Base-by-base conservation (phyloP, 495 filamentous ascomycete species). In the Oidiodendron maius region DNA sequence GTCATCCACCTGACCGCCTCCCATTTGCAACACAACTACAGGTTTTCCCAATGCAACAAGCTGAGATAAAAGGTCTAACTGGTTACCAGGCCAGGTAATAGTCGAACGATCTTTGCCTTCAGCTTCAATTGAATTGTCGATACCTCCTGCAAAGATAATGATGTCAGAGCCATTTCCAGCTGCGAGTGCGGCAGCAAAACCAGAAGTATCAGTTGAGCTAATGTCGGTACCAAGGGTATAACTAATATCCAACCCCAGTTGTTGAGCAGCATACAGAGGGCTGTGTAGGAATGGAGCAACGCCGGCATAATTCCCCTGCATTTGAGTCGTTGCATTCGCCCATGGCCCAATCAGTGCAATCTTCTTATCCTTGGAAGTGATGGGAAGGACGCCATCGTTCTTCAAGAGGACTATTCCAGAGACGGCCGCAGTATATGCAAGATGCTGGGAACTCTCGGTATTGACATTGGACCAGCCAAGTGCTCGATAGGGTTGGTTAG, bases 281-380 rank as follows among this genome's bases (percentile, higher is more conserved):
- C 72, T 74, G 37, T 66, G 72, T 3, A 82, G 63, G 55, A 79
- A 82, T 10, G 76, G 78, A 4, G 81, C 70, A 0, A 60, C 61
- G 2, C 78, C 78, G 46, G 56, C 68, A 60, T 84, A 85, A 50
- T 78, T 81, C 4, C 81, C 82, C 48, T 78, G 80, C 65, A 85
- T 66, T 36, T 82, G 69, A 3, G 59, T 68, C 0, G 78, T 81
- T 3, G 77, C 78, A 43, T 77, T 76, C 12, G 74, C 79, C 66
- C 75, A 81, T 1, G 71, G 70, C 0, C 81, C 82, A 45, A 85
- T 67, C 6, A 84, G 58, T 8, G 76, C 78, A n/a, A 82, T 60
- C 3, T 60, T 71, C 16, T 58, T 67, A 13, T 57, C 56, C 4
- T 58, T 58, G 12, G 63, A 50, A 0, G 66, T 62, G 2, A 81